Evolutionary conservation across 1,284 basidiomycete genomes (phyloP).

Genomic region (Schizophyllum commune): DNA sequence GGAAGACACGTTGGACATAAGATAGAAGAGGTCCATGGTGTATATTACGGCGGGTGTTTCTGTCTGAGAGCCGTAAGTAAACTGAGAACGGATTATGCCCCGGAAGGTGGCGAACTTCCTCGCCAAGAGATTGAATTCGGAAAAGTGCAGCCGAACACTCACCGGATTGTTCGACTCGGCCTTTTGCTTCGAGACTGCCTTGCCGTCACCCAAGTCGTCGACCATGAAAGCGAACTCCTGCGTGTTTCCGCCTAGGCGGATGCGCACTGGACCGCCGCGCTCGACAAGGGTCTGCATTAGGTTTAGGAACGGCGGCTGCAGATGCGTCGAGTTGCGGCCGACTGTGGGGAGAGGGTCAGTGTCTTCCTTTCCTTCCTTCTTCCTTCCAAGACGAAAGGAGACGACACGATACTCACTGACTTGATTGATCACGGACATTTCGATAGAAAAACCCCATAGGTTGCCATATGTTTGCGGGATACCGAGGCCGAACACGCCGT

Average conservation of each 20-base stretch:
- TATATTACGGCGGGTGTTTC: constrained; percentile 43
- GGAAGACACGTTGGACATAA: constrained; percentile 40
- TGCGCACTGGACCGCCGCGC: constrained; percentile 46
- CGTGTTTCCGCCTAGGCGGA: constrained; percentile 74
- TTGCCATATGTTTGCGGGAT: constrained; percentile 46
- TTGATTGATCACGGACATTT: constrained; percentile 62
- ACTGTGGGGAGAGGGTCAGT: constrained; percentile 24
- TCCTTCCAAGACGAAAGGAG: background rate
- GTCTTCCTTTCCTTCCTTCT: background rate
- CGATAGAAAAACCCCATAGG: constrained; percentile 67
- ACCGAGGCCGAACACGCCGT: constrained; percentile 34
- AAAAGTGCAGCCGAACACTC: too few relatives aligned
- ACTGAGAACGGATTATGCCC: too few relatives aligned
- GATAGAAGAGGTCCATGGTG: constrained; percentile 40
- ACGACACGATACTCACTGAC: constrained; percentile 35
- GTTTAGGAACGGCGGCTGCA: constrained; percentile 67
- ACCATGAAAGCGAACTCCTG: constrained; percentile 54
- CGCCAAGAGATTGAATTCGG: too few relatives aligned
- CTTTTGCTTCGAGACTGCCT: constrained; percentile 37
- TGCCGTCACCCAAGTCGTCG: constrained; percentile 31
- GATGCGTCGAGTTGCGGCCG: constrained; percentile 39
- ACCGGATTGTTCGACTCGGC: constrained; percentile 32
- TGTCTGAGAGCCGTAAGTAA: constrained; percentile 16
- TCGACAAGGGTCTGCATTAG: constrained; percentile 60
- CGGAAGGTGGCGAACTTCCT: too few relatives aligned